Percentiles rank a stretch among this genome's conserved stretches.
These are phyloP conservation scores for Mortierella claussenii DNA, from an alignment of 192 early-diverging fungal species.

Conservation along the genomic window DNA sequence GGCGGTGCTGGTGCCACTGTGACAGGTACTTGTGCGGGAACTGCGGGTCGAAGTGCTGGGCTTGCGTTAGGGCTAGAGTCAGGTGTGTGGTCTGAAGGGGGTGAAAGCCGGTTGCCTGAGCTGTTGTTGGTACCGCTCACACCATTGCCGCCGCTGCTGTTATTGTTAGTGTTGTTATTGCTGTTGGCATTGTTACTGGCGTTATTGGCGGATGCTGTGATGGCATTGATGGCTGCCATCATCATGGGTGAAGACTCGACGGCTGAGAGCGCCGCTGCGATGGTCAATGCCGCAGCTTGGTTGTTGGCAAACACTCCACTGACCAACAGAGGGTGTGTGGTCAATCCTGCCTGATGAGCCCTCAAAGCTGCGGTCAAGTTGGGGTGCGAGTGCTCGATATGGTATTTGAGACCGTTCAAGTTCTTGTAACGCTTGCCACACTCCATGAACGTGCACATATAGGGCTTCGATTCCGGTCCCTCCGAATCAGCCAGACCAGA, in stretches of 20 bases:
- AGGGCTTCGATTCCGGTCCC: slow-evolving; percentile 69
- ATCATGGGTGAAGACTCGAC: slow-evolving; percentile 53
- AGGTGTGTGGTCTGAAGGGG: slow-evolving; percentile 35
- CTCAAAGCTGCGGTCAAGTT: slow-evolving; percentile 51
- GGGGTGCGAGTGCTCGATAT: slow-evolving; percentile 89
- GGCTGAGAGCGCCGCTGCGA: slow-evolving; percentile 62
- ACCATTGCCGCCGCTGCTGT: not conserved
- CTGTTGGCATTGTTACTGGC: slow-evolving; percentile 6
- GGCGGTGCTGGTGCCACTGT: not conserved
- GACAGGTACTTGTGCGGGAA: not conserved
- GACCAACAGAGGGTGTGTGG: slow-evolving; percentile 22
- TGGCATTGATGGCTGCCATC: slow-evolving; percentile 49
- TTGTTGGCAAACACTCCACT: slow-evolving; percentile 57
- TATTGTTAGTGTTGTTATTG: not conserved
- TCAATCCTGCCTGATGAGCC: slow-evolving; percentile 40
- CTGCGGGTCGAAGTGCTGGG: not conserved
- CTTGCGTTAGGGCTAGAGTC: slow-evolving; percentile 40
- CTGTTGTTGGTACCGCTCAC: not conserved
- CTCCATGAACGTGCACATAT: slow-evolving; percentile 78
- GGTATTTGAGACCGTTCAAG: slow-evolving; percentile 95
- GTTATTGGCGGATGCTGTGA: slow-evolving; percentile 36
- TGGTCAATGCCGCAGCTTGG: slow-evolving; percentile 57
- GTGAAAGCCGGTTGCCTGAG: slow-evolving; percentile 9
- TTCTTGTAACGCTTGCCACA: slow-evolving; percentile 98
- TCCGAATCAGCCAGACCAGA: slow-evolving; percentile 63